phyloP scores from a whole-genome alignment of 2,329 filamentous ascomycete genomes.

The Neonectria hederae region DNA sequence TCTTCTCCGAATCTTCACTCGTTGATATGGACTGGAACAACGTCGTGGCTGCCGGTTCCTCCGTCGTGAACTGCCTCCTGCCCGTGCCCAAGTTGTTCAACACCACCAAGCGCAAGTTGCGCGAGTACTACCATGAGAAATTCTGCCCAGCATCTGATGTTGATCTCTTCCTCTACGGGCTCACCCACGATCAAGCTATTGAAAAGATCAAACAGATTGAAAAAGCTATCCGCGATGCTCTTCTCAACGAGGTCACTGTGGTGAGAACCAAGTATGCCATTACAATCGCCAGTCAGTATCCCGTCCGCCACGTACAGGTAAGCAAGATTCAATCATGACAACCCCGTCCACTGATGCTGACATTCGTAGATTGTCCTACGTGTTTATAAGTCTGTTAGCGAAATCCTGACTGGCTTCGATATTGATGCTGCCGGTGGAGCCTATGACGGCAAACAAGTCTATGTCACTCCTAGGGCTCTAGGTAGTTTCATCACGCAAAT shows the following conservation, averaged over 20 bases:
- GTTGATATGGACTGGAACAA: constrained; percentile 83
- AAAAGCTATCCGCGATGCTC: constrained; percentile 75
- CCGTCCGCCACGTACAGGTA: constrained; percentile 79
- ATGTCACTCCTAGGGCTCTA: constrained; percentile 78
- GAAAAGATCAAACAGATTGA: constrained; percentile 90
- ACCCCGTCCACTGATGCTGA: constrained; percentile 8
- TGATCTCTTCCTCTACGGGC: constrained; percentile 84
- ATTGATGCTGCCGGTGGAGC: constrained; percentile 86
- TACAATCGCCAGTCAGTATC: constrained; percentile 86
- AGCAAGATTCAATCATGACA: neutral
- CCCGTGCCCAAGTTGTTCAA: constrained; percentile 72
- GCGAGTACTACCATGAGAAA: constrained; percentile 83
- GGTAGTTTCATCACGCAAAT: constrained; percentile 83
- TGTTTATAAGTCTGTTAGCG: constrained; percentile 83
- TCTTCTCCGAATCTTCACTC: constrained; percentile 84
- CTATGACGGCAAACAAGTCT: constrained; percentile 84
- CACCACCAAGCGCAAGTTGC: constrained; percentile 68
- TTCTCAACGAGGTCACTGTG: constrained; percentile 84
- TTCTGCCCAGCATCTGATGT: constrained; percentile 87
- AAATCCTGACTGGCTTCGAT: constrained; percentile 89
- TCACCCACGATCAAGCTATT: constrained; percentile 79
- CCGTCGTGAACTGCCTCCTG: constrained; percentile 81
- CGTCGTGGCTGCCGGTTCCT: constrained; percentile 82
- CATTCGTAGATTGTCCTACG: constrained; percentile 77
- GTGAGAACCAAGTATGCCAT: constrained; percentile 88